phyloP scores from a whole-genome alignment of 192 early-diverging fungal species.

The Bifiguratus adelaidae region DNA sequence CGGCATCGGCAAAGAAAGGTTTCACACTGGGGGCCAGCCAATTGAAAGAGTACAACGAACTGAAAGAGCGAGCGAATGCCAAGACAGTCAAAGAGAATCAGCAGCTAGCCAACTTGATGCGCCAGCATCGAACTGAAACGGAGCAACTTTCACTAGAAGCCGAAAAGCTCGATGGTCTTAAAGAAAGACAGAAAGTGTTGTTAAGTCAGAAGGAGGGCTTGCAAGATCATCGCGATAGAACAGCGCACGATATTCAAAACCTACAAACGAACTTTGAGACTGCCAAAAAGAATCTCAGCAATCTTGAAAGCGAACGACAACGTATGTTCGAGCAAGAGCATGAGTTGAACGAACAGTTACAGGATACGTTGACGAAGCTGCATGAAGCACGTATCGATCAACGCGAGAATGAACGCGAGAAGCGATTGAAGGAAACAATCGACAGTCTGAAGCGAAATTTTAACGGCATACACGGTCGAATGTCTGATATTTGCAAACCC shows the following conservation, averaged over 20 bases:
- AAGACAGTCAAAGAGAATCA: conserved; percentile 61
- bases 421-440: conserved; percentile 65
- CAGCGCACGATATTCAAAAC: background rate
- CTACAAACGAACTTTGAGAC: background rate
- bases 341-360: conserved; percentile 81
- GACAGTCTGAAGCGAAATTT: conserved; percentile 76
- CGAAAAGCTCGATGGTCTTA: conserved; percentile 39
- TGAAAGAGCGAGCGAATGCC: conserved; percentile 59
- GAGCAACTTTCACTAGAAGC: conserved; percentile 50
- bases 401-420: conserved; percentile 74
- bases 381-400: conserved; percentile 73
- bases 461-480: conserved; percentile 80
- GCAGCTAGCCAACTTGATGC: conserved; percentile 51
- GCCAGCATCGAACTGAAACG: conserved; percentile 46
- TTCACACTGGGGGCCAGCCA: conserved; percentile 11
- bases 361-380: conserved; percentile 62
- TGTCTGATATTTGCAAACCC: conserved; percentile 86
- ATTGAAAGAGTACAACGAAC: conserved; percentile 20
- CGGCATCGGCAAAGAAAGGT: conserved; percentile 8
- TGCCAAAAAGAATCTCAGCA: too few species aligned
- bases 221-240: conserved; percentile 13
- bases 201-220: conserved; percentile 32
- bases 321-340: too few species aligned
- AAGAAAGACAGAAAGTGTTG: conserved; percentile 28
- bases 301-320: too few species aligned